Percentiles rank a stretch among this genome's conserved stretches.
Conservation (phyloP, 108 stramenopile genomes). For the Pseudonitzschia multiseries region DNA sequence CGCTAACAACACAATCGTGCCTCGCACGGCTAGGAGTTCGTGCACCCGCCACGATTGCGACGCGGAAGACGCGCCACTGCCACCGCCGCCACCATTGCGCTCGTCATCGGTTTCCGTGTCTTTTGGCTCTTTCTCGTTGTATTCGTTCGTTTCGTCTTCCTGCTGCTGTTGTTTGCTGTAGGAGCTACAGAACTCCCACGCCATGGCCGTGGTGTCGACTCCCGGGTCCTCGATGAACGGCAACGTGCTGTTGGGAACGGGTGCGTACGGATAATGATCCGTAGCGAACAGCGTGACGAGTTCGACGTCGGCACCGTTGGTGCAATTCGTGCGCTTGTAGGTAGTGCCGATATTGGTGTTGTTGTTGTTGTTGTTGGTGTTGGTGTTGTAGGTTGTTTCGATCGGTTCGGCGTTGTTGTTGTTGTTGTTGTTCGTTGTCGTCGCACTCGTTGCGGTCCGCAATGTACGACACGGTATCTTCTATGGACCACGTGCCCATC, state of each 20-base stretch:
- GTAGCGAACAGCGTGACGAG: constrained; percentile 10
- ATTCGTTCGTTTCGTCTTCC: background rate
- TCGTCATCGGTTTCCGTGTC: background rate
- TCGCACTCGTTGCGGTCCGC: constrained; percentile 2
- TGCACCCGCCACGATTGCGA: too few relatives aligned
- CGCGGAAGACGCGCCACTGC: too few relatives aligned
- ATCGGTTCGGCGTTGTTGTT: too few relatives aligned
- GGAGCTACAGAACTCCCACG: constrained; percentile 32
- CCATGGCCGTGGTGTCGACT: constrained; percentile 32
- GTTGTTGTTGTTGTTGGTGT: too few relatives aligned
- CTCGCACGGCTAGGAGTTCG: too few relatives aligned
- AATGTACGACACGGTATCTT: background rate
- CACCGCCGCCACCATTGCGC: too few relatives aligned
- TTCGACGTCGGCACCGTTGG: constrained; percentile 25
- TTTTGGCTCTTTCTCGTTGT: background rate
- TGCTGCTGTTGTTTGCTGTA: background rate
- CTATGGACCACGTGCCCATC: background rate
- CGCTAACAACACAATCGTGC: too few relatives aligned
- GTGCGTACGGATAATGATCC: constrained; percentile 22
- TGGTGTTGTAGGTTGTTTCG: too few relatives aligned
- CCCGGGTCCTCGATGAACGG: background rate
- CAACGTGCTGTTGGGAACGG: background rate
- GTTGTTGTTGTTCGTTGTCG: too few relatives aligned
- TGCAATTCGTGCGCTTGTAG: constrained; percentile 21
- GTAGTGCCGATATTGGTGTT: background rate